Evolutionary conservation across 208 protist species (phyloP), one percentile per base, ranked within the genome.

Genomic region (Acanthamoeba polyphaga): DNA sequence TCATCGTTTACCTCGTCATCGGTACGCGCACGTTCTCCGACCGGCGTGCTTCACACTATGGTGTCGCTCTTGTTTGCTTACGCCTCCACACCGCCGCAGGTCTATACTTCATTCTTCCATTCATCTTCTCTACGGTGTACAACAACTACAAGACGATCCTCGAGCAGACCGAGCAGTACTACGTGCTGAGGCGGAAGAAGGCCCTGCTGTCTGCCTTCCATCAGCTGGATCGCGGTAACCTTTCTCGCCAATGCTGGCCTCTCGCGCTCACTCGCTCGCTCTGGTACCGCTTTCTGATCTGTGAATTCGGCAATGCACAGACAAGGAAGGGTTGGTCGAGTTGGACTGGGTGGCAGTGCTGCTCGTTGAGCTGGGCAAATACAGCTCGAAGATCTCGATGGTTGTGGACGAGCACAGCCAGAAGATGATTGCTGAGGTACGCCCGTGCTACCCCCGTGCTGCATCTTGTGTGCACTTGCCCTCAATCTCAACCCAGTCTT

Each of bases 111-210:
- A 85, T 85, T 29, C n/a, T 85, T 34, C 76, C 76, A 46, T 85
- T 85, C 43, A 85, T 85, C 76, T 85, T 85, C 46, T 85, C 76
- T 85, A 85, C 76, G 76, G 76, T 85, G 76, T 85, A 85, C 43
- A 85, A 85, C 76, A 85, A 85, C 76, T 85, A 85, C 76, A 85
- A 85, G 43, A 60, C 76, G 12, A 85, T 85, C 76, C 76, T 85
- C 49, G 76, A 85, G 43, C 76, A 85, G 43, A 85, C 76, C 15
- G 76, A 85, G 27, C 76, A 85, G 49, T 85, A 85, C 76, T 85
- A 85, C 49, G 46, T 60, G 29, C 15, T 58, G 76, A 24, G 76
- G 43, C 2, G 76, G 22, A 85, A 85, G 76, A 85, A 58, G 46
- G 76, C 76, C n/a, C 24, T 85, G 19, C 34, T 85, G 43, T 27